Evolutionary conservation across 139 green algal genomes (phyloP).

Genomic region (Spirogloea muscicola): DNA sequence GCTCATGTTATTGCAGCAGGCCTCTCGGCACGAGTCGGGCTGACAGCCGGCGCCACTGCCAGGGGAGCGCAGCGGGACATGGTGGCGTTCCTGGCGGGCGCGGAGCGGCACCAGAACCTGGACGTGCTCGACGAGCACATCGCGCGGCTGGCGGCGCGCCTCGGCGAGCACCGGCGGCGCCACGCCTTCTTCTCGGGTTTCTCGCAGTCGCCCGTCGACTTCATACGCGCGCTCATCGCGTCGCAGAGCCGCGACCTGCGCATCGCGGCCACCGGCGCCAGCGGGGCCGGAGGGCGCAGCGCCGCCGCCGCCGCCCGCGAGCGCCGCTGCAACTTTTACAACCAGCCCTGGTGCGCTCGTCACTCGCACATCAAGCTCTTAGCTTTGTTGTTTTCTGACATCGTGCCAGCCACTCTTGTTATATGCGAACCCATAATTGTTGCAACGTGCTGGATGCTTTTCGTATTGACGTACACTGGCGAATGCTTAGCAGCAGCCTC

Average conservation of each 20-base stretch:
- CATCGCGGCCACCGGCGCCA: neutral
- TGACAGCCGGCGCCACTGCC: too few relatives aligned
- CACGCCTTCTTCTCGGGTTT: conserved; percentile 71
- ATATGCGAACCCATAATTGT: too few relatives aligned
- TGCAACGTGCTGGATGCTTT: too few relatives aligned
- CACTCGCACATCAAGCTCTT: too few relatives aligned
- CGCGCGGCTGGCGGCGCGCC: conserved; percentile 38
- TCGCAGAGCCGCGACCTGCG: conserved; percentile 56
- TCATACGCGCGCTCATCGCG: conserved; percentile 69
- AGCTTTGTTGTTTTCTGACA: too few relatives aligned
- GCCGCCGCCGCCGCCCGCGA: conserved; percentile 6
- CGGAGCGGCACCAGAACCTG: conserved; percentile 41
- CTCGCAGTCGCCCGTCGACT: conserved; percentile 66
- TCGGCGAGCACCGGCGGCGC: conserved; percentile 66
- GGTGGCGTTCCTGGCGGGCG: neutral
- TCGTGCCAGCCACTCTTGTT: too few relatives aligned
- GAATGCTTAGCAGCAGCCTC: too few relatives aligned
- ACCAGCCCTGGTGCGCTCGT: conserved; percentile 31
- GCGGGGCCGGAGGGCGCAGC: neutral
- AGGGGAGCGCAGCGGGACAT: conserved; percentile 29
- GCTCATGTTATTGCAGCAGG: too few relatives aligned
- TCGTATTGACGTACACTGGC: too few relatives aligned
- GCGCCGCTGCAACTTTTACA: conserved; percentile 44
- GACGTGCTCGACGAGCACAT: conserved; percentile 37
- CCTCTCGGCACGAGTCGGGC: too few relatives aligned